These are phyloP conservation scores for Gentiana dahurica DNA, from an alignment of 257 asterid species.

Conservation along the genomic window DNA sequence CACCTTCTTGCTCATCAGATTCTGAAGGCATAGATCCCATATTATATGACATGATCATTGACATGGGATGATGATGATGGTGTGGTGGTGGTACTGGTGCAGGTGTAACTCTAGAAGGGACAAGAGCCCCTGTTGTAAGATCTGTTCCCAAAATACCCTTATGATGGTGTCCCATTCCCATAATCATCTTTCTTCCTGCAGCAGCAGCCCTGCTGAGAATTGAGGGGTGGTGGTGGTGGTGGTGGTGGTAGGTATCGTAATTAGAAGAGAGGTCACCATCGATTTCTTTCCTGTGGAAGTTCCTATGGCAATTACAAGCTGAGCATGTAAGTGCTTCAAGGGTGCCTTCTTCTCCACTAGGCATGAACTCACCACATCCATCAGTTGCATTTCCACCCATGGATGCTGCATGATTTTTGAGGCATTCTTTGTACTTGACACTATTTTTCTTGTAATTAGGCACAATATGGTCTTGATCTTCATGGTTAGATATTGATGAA, in stretches of 20 bases:
- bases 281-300: constrained; percentile 67
- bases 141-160: constrained; percentile 10
- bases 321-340: constrained; percentile 75
- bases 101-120: constrained; percentile 16
- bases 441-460: constrained; percentile 27
- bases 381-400: constrained; percentile 85
- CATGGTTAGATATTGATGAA: constrained; percentile 6
- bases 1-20: constrained; percentile 45
- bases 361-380: constrained; percentile 96
- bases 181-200: constrained; percentile 27
- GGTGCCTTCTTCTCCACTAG: constrained; percentile 70
- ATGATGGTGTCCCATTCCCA: constrained; percentile 22
- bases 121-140: constrained; percentile 14
- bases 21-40: constrained; percentile 34
- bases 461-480: constrained; percentile 13
- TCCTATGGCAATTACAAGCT: constrained; percentile 81
- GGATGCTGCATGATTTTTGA: constrained; percentile 85
- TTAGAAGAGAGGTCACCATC: constrained; percentile 32
- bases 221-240: constrained; percentile 3
- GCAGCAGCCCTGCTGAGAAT: constrained; percentile 13
- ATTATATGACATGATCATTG: constrained; percentile 52
- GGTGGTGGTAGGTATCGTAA: constrained; percentile 16
- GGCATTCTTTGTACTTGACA: constrained; percentile 60
- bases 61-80: constrained; percentile 9
- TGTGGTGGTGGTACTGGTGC: constrained; percentile 18